A percentile compares a stretch with the other conserved stretches of the same genome.
phyloP scores from a whole-genome alignment of 2,329 filamentous ascomycete species.

The Talaromyces funiculosus region DNA sequence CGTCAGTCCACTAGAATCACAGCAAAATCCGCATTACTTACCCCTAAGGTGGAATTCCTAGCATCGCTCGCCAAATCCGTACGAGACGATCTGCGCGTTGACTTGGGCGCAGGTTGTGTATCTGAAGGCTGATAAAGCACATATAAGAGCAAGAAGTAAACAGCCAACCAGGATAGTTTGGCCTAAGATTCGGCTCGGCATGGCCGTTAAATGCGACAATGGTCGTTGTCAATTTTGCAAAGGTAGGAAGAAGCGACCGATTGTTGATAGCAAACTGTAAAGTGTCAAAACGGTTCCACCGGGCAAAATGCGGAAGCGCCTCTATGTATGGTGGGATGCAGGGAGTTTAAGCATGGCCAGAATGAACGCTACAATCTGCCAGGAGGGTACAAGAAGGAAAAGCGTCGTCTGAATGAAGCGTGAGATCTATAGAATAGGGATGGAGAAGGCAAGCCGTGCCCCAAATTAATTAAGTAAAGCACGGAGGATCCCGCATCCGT shows the following conservation, averaged over 20 bases:
- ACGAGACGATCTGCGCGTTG: background rate
- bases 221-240: background rate
- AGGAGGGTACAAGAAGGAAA: background rate
- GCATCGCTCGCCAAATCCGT: conserved; percentile 4
- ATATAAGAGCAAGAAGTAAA: conserved; percentile 10
- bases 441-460: background rate
- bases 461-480: background rate
- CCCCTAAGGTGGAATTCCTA: conserved; percentile 10
- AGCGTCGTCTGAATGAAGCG: background rate
- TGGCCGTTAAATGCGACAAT: background rate
- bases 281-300: conserved; percentile 1
- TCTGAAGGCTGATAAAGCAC: conserved; percentile 12
- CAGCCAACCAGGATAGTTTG: conserved; percentile 11
- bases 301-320: background rate
- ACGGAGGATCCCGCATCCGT: background rate
- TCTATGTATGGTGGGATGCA: background rate
- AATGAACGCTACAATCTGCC: background rate
- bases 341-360: background rate
- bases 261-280: background rate
- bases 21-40: background rate
- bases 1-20: background rate
- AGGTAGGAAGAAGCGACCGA: background rate
- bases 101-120: conserved; percentile 1
- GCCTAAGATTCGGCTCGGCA: conserved; percentile 12
- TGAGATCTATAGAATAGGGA: background rate